Evolutionary conservation across 1,284 basidiomycete species (phyloP), one percentile per base, ranked within the genome.

Genomic region (Fomitopsis palustris): DNA sequence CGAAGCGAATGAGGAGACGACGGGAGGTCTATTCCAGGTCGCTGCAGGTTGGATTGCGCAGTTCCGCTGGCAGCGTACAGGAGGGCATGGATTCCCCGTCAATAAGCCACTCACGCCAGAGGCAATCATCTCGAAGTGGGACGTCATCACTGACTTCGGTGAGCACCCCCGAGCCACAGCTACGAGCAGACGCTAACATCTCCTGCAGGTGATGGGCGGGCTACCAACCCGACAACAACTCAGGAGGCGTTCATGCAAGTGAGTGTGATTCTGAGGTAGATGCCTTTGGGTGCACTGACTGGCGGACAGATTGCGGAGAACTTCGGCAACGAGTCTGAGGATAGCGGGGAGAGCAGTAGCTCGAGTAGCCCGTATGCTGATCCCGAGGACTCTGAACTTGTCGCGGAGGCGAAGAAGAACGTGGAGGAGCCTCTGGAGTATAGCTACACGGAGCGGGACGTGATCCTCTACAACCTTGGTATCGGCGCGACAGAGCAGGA

Each of bases 391-490:
- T 85, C 94, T 1, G 81, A 89, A 55, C 75, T 93, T 54, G 93
- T 99, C 58, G 85, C 81, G 27, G 84, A 92, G 55, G 95, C 93
- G 45, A 98, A 98, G 82, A 84, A 83, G 70, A 75, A 78, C 29
- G 70, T 78, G 1, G 66, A 75, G 2, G 82, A 86, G 16, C 78
- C 85, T 8, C 75, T 81, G 45, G 83, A 87, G 47, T 95, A 84
- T 75, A 79, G 74, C 29, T 99, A 92, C 77, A 86, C 86, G 10
- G 95, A 97, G 77, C 85, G 92, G 38, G 96, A 99, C 70, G 85
- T 98, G 42, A 92, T 98, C 65, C 80, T 99, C 19, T 99, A 99
- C 81, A 98, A 98, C 76, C 81, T 99, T 35, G 95, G 96, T 55
- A 77, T 99, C 52, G 97, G 96, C n/a, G 96, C 96, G 19, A 96